Base-by-base conservation (phyloP, 148 eudicot species). In the Amaranthus palmeri region DNA sequence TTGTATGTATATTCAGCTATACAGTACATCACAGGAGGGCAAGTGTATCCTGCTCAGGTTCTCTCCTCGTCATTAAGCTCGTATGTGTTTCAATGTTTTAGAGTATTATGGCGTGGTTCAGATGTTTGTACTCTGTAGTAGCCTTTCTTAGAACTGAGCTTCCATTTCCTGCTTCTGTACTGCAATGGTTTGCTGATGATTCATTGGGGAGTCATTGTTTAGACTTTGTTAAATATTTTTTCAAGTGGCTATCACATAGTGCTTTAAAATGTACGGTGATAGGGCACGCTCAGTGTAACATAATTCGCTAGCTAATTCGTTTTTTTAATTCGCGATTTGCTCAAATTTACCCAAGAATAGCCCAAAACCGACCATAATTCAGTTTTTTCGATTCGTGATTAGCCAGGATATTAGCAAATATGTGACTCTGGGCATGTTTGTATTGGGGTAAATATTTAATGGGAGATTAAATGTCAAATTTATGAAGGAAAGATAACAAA, bases 41-140 rank as follows among this genome's bases (percentile, higher is more conserved):
- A 79, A 69, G 88, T 91, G 49, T 84, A 72, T 73, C 87, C 88
- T 67, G 98, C 98, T 54, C 98, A 93, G 97, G 97, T 93, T 49
- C 41, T 60, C 48, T 53, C 15, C 14, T 64, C 50, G 50, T 4
- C 10, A 2, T 67, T 54, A 12, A 56, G 25, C 8, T 46, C 25
- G 59, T 53, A 42, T 14, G 63, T 44, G 13, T 14, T 48, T 50
- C 40, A 25, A 8, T 1, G 11, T 65, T 18, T 3, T 10, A 64
- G 70, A 45, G 70, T 50, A 64, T 54, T 12, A 58, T 51, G 11
- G 55, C 68, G n/a, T 61, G 7, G 3, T 58, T 43, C 48, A 7
- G 51, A 53, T 51, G 52, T 53, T 61, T 61, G 42, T 47, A 49
- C 69, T 14, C 9, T 6, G 45, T 36, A 14, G 42, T 50, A 41